Base-by-base conservation (phyloP, 495 filamentous ascomycete genomes). In the Lichina pygmaea region DNA sequence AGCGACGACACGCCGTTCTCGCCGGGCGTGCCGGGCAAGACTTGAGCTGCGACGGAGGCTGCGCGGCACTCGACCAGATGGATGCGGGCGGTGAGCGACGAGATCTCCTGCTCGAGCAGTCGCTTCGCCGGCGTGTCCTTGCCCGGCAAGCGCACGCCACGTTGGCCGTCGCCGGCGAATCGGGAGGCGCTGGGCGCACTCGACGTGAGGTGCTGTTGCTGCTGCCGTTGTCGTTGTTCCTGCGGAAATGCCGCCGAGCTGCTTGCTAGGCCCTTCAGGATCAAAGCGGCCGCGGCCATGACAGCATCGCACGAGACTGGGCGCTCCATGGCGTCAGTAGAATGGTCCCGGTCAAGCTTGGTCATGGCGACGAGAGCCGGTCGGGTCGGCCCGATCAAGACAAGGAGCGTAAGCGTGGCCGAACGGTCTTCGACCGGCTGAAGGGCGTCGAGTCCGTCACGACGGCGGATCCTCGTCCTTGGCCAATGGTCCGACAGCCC, bases 91-190 rank as follows among this genome's bases (percentile, higher is more conserved):
- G 72, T 66, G 46, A 86, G 66, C 45, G 75, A 70, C 45, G 72
- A 68, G 43, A 86, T 67, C 55, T 83, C 80, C 47, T 62, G 62
- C 58, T 84, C 79, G 42, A 86, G 68, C 41, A 66, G 65, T 48
- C 63, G 60, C 61, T 86, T 86, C 42, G 73, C 68, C 46, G 66
- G 53, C 49, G 60, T 73, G 34, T 67, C 56, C 34, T 64, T 63
- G 48, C 81, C 80, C n/a, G 81, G 80, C 6, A 85, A 58, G 42
- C 16, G 42, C 42, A 12, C 10, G 10, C 30, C 16, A 11, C 36
- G 36, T 11, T 39, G 11, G 13, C 10, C 11, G 36, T 39, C 36
- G 36, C 11, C 13, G 36, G 36, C 2, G 36, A 15, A 6, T 24
- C 24, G 24, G 24, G 24, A 24, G 24, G 24, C 4, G 24, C 4